Conservation (phyloP, 768 basidiomycete species). For the Kwoniella pini region DNA sequence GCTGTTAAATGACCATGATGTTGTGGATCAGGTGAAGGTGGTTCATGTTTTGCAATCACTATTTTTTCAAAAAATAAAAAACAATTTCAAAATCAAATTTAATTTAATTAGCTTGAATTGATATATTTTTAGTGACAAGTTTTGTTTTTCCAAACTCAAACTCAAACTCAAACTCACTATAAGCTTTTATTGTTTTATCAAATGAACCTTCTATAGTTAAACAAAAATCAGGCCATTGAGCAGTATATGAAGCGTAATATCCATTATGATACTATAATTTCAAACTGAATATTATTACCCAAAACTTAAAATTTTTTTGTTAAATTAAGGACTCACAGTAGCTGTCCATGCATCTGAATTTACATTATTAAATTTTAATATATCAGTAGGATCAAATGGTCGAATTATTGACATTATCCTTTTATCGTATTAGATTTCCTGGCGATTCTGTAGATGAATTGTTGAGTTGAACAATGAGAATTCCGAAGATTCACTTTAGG, state of each 20-base stretch:
- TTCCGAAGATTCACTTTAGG: too few species aligned
- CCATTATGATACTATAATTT: constrained; percentile 46
- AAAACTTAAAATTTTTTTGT: neutral
- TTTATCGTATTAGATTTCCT: too few species aligned
- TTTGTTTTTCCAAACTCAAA: too few species aligned
- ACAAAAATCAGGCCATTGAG: constrained; percentile 41
- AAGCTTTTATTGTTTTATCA: constrained; percentile 81
- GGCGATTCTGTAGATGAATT: too few species aligned
- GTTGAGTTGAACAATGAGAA: too few species aligned
- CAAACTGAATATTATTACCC: too few species aligned
- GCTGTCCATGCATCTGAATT: constrained; percentile 98
- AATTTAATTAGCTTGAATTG: too few species aligned
- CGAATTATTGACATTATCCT: constrained; percentile 83
- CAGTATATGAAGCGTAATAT: constrained; percentile 38
- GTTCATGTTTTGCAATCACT: constrained; percentile 87
- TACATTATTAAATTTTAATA: constrained; percentile 90
- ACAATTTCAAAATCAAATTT: too few species aligned
- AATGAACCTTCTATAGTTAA: constrained; percentile 72
- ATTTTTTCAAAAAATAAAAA: neutral
- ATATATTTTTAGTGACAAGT: too few species aligned
- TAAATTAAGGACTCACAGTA: constrained; percentile 68
- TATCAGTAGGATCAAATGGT: constrained; percentile 82
- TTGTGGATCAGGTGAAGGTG: constrained; percentile 39
- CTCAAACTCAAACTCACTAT: constrained; percentile 63
- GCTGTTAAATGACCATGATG: constrained; percentile 85